These are phyloP conservation scores for Paxillus involutus DNA, from an alignment of 768 basidiomycete species.

Conservation along the genomic window DNA sequence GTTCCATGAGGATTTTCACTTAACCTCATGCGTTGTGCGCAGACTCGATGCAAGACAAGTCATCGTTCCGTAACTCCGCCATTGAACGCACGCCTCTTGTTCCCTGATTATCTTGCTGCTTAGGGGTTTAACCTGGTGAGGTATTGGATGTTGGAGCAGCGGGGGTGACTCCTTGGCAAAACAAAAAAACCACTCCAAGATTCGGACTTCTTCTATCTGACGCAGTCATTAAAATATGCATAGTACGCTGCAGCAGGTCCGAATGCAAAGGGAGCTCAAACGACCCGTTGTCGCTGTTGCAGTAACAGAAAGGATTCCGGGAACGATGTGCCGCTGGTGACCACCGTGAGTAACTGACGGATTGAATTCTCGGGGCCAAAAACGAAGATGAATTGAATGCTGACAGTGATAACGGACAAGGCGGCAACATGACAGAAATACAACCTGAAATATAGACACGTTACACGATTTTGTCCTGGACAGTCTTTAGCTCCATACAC, in stretches of 20 bases:
- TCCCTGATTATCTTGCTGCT: slow-evolving; percentile 10
- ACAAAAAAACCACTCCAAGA: too few relatives aligned
- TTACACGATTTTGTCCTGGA: background rate
- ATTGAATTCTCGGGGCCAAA: too few relatives aligned
- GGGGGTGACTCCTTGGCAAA: background rate
- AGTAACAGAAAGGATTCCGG: too few relatives aligned
- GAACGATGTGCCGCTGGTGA: too few relatives aligned
- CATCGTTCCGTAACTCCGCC: slow-evolving; percentile 74
- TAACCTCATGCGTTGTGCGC: slow-evolving; percentile 4
- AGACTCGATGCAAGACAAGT: slow-evolving; percentile 91
- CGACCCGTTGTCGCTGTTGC: too few relatives aligned
- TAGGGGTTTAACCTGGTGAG: background rate
- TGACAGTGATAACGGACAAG: background rate
- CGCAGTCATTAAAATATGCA: too few relatives aligned
- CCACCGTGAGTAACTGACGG: too few relatives aligned
- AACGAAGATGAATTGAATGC: too few relatives aligned
- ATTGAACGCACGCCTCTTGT: slow-evolving; percentile 42
- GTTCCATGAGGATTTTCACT: background rate
- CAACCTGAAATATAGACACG: background rate
- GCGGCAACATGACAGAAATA: slow-evolving; percentile 5
- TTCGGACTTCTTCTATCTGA: too few relatives aligned
- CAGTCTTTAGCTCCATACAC: background rate
- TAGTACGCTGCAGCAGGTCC: too few relatives aligned
- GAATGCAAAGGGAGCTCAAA: too few relatives aligned
- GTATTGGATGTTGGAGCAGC: background rate